Evolutionary conservation across 805 yeast genomes (phyloP), one percentile per base, ranked within the genome.

Genomic region (Teunomyces aglyptinius): DNA sequence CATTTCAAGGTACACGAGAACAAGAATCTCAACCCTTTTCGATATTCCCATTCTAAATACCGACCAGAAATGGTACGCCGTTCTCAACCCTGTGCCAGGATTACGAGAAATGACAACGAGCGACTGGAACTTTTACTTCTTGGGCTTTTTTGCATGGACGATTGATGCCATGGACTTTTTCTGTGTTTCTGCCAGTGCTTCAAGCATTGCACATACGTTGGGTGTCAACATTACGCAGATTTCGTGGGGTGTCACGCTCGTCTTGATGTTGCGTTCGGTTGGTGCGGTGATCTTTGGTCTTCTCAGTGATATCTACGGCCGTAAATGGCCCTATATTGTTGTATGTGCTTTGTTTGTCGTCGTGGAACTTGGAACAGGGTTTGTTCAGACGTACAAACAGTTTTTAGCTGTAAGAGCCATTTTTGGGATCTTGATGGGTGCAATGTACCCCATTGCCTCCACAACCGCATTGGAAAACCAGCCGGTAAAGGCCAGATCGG

Each of bases 351-450:
- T 58, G 12, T 53, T 60, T 48, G 48, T 57, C 16, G 51, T 59
- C 2, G 51, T 59, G 35, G 63, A 60, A 35, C 46, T 60, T 6
- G 62, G 53, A 3, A 60, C 64, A 4, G 63, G 60, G 6, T 60
- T 60, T 43, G 62, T 58, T 13, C 45, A 56, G 26, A 58, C 60
- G 1, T 60, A 52, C 43, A 24, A 38, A 18, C 61, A 58, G 42
- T 60, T 60, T 42, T 50, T 60, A 38, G 64, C 53, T 1, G 62
- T 58, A 2, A 47, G 63, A 12, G 62, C 64, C 1, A 47, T 60
- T 12, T 60, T 59, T 44, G 64, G 64, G 5, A 50, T 57, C 13
- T 54, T 59, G 31, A 59, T 60, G 64, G 64, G 64, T 3, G 62
- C 61, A 27, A 51, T 60, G 36, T 59, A 54, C 35, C 62, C 62